phyloP scores from a whole-genome alignment of 768 basidiomycete species.

The Strobilomyces confusus region DNA sequence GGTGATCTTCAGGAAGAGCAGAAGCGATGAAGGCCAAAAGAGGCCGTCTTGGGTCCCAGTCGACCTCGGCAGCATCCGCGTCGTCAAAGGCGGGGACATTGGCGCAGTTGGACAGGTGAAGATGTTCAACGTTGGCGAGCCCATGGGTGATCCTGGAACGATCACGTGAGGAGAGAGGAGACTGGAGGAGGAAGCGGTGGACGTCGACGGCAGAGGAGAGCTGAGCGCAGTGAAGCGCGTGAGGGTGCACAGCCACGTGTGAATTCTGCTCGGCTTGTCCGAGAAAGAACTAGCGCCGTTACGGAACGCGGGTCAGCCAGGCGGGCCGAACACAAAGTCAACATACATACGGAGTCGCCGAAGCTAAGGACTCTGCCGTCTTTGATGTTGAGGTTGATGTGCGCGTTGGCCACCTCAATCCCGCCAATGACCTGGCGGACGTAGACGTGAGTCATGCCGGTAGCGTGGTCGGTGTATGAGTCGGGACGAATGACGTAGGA shows the following conservation, averaged over 20 bases:
- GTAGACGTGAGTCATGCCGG: constrained; percentile 88
- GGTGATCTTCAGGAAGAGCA: constrained; percentile 51
- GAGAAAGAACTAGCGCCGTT: constrained; percentile 66
- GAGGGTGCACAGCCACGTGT: constrained; percentile 40
- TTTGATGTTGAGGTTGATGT: constrained; percentile 91
- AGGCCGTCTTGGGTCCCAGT: constrained; percentile 45
- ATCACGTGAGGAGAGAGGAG: constrained; percentile 7
- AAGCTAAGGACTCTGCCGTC: constrained; percentile 80
- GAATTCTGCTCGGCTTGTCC: constrained; percentile 39
- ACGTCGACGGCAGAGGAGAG: constrained; percentile 34
- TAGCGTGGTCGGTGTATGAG: constrained; percentile 82
- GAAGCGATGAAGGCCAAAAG: constrained; percentile 78
- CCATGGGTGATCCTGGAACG: constrained; percentile 16
- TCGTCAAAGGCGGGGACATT: constrained; percentile 29
- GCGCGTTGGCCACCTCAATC: constrained; percentile 83
- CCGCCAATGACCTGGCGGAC: constrained; percentile 82
- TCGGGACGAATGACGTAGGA: constrained; percentile 67
- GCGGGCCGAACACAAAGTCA: background rate
- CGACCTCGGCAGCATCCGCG: constrained; percentile 23
- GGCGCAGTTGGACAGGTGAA: constrained; percentile 57
- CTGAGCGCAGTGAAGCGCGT: constrained; percentile 50
- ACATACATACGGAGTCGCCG: constrained; percentile 71
- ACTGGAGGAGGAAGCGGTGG: constrained; percentile 30
- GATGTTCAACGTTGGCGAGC: constrained; percentile 35
- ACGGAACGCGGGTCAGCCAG: constrained; percentile 6